Evolutionary conservation across 305 asterid genomes (phyloP).

Genomic region (Rubia tinctorum): DNA sequence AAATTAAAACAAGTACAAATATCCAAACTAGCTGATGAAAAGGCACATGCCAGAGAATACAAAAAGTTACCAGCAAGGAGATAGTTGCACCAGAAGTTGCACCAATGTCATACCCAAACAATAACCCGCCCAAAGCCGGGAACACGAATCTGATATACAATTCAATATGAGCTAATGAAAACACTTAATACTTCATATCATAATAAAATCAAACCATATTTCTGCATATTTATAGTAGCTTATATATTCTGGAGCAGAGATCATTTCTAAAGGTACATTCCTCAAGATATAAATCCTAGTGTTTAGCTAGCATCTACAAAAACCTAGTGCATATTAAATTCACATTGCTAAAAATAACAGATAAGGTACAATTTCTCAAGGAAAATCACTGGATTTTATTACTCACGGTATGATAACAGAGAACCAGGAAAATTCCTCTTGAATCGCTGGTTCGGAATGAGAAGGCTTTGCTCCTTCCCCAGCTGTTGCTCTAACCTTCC

Average conservation of each 20-base stretch:
- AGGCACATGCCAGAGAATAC: constrained; percentile 8
- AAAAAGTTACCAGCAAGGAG: constrained; percentile 72
- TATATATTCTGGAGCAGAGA: background rate
- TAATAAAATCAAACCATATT: background rate
- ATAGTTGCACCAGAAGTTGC: constrained; percentile 97
- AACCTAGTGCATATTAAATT: background rate
- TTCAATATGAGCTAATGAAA: constrained; percentile 3
- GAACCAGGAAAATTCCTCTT: constrained; percentile 77
- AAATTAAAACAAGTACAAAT: constrained; percentile 11
- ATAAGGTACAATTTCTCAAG: background rate
- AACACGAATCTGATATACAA: constrained; percentile 65
- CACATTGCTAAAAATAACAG: background rate
- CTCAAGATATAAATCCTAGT: too few relatives aligned
- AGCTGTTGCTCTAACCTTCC: constrained; percentile 65
- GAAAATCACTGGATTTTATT: background rate
- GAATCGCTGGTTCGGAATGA: constrained; percentile 37
- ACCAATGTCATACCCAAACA: constrained; percentile 97
- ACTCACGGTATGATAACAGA: constrained; percentile 91
- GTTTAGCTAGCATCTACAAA: background rate
- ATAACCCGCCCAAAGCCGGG: constrained; percentile 93
- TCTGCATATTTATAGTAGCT: background rate
- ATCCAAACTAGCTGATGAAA: constrained; percentile 10
- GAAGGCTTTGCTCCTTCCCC: constrained; percentile 48
- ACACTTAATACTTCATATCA: background rate
- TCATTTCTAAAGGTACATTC: background rate